A percentile compares a stretch with the other conserved stretches of the same genome.
phyloP scores from a whole-genome alignment of 805 yeast species.

The Suhomyces prunicola region DNA sequence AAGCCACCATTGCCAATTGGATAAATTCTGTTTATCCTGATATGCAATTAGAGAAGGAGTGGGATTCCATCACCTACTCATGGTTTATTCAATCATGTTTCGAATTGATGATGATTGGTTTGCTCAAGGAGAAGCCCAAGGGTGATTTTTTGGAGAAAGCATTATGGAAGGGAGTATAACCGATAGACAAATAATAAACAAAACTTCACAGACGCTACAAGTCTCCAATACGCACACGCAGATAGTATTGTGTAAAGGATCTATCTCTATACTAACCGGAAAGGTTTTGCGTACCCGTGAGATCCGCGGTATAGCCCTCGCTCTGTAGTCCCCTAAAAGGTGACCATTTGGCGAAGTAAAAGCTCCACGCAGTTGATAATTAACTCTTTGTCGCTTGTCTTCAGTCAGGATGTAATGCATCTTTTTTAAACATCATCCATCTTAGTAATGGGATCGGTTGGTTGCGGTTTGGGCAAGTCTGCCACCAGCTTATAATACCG shows the following conservation, averaged over 20 bases:
- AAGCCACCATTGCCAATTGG: slow-evolving; percentile 16
- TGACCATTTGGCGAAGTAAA: too few relatives aligned
- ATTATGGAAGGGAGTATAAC: slow-evolving; percentile 62
- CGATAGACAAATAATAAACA: too few relatives aligned
- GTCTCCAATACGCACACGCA: too few relatives aligned
- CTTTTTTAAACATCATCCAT: not conserved
- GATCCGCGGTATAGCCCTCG: too few relatives aligned
- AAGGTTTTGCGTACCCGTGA: too few relatives aligned
- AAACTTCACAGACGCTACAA: too few relatives aligned
- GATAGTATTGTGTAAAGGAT: too few relatives aligned
- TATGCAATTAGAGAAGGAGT: slow-evolving; percentile 30
- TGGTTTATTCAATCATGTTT: slow-evolving; percentile 74
- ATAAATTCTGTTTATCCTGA: not conserved
- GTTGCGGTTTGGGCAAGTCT: not conserved
- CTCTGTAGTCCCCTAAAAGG: too few relatives aligned
- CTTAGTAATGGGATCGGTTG: not conserved
- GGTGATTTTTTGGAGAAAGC: slow-evolving; percentile 67
- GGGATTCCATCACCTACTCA: slow-evolving; percentile 64
- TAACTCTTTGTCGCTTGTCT: too few relatives aligned
- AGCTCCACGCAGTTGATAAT: too few relatives aligned
- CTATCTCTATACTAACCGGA: too few relatives aligned
- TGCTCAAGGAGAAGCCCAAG: slow-evolving; percentile 60
- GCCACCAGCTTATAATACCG: not conserved
- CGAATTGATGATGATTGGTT: slow-evolving; percentile 68
- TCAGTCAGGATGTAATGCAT: not conserved